These are phyloP conservation scores for Ilyonectria robusta DNA, from an alignment of 2,329 filamentous ascomycete genomes.

Conservation along the genomic window DNA sequence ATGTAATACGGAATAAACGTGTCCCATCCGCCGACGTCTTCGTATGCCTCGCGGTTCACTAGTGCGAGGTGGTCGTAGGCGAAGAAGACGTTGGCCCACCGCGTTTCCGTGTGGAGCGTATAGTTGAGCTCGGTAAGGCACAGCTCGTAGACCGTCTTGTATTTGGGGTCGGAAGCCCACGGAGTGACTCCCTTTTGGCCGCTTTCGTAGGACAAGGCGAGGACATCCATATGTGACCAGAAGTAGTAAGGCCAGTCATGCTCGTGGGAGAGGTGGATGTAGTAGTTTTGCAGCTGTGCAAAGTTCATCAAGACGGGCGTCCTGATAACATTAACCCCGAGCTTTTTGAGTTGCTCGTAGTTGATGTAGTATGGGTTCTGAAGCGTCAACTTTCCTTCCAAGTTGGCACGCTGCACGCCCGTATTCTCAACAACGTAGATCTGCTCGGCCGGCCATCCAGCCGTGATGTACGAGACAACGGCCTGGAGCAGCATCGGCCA, in stretches of 20 bases:
- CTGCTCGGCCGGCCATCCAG: conserved; percentile 70
- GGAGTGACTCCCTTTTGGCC: conserved; percentile 53
- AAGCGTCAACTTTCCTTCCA: conserved; percentile 60
- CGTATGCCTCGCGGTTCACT: neutral
- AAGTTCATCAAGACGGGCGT: conserved; percentile 68
- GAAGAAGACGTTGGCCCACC: conserved; percentile 70
- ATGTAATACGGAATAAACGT: neutral
- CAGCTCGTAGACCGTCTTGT: conserved; percentile 59
- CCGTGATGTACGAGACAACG: conserved; percentile 70
- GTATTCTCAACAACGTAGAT: conserved; percentile 74
- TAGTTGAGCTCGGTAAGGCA: conserved; percentile 54
- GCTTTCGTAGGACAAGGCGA: conserved; percentile 59
- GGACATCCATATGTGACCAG: conserved; percentile 71
- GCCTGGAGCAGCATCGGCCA: conserved; percentile 69
- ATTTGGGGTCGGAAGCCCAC: conserved; percentile 52
- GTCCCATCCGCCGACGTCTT: neutral
- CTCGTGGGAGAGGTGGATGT: conserved; percentile 60
- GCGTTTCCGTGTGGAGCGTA: conserved; percentile 49
- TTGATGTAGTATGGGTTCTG: conserved; percentile 72
- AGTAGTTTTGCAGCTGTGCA: conserved; percentile 70
- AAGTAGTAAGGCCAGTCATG: conserved; percentile 65
- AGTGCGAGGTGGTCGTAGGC: conserved; percentile 67
- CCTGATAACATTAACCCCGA: conserved; percentile 66
- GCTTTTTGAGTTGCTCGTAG: conserved; percentile 62
- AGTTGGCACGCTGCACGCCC: conserved; percentile 68